Base-by-base conservation (phyloP, 1,284 basidiomycete species). In the Boletus smithii region DNA sequence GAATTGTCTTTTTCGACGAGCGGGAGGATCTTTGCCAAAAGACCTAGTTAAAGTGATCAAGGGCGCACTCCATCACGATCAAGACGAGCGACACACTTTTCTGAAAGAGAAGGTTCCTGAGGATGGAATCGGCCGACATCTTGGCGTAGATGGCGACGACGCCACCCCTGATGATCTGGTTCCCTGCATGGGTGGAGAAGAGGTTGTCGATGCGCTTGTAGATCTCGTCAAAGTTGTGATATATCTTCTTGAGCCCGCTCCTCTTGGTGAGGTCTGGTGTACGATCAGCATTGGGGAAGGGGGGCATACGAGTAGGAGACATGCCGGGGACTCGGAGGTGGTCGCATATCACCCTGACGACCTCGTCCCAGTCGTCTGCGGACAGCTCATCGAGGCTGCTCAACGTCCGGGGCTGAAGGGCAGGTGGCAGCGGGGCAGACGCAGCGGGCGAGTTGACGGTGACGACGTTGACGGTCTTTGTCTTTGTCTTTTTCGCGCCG, bases 111-210 rank as follows among this genome's bases (percentile, higher is more conserved):
- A 77, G 77, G 61, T 82, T 73, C 22, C 80, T 69, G 42, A 83
- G 61, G 38, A 83, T 68, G 1, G 78, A 69, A 61, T 85, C 81
- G 0, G 71, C 69, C 31, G 71, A 83, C 79, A 85, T 80, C 56
- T 79, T 80, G 9, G 79, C 74, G 57, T 77, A 83, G 38, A 85
- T 78, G 3, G 75, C 77, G 9, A 83, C 69, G 42, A 84, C 76
- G 0, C 76, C 80, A 3, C 79, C 80, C 24, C 62, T 56, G 20
- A 81, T 61, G 49, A 69, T 70, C 29, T 71, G 67, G 53, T 75
- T 72, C 0, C 65, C 60, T 4, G 51, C 36, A 50, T 74, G 61
- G 11, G 58, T 59, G 8, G 67, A 55, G 53, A 73, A 79, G 3
- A 71, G 63, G 20, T 64, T 62, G 31, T 83, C 74, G 22, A 84